These are phyloP conservation scores for Trametes villosa DNA, from an alignment of 768 basidiomycete species.

Conservation along the genomic window DNA sequence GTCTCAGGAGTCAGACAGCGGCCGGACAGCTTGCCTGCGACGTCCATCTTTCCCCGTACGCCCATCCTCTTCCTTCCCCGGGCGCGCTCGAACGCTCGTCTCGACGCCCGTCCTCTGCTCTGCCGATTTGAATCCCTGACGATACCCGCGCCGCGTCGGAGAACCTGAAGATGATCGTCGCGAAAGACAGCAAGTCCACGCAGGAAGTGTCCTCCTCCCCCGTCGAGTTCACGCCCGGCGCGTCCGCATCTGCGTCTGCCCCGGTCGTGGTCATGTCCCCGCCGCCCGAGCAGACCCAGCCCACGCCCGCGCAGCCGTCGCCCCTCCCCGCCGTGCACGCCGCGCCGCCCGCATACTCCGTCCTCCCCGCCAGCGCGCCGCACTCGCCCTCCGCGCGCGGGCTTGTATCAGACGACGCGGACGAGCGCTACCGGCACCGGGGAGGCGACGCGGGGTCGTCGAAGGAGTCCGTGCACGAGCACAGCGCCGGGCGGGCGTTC, in stretches of 20 bases:
- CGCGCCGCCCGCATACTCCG: not conserved
- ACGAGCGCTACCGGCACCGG: not conserved
- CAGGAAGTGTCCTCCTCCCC: not conserved
- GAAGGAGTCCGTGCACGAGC: not conserved
- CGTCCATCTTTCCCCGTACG: no score
- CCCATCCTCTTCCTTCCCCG: no score
- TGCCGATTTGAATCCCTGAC: not conserved
- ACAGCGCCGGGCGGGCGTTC: not conserved
- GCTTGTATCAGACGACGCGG: not conserved
- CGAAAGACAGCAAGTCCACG: not conserved
- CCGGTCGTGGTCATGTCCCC: not conserved
- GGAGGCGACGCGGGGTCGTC: not conserved
- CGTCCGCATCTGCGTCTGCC: not conserved
- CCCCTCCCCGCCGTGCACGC: not conserved
- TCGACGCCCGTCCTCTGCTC: not conserved
- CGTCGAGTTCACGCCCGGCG: not conserved
- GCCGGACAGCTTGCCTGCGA: no score
- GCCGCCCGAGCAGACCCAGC: not conserved
- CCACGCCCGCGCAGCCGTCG: not conserved
- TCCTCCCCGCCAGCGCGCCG: not conserved
- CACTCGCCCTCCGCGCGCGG: not conserved
- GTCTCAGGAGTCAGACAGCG: no score
- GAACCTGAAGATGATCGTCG: not conserved
- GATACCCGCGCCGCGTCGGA: not conserved
- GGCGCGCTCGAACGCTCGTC: no score